These are phyloP conservation scores for Fagus sylvatica DNA, from an alignment of 306 rosid species.

Conservation along the genomic window DNA sequence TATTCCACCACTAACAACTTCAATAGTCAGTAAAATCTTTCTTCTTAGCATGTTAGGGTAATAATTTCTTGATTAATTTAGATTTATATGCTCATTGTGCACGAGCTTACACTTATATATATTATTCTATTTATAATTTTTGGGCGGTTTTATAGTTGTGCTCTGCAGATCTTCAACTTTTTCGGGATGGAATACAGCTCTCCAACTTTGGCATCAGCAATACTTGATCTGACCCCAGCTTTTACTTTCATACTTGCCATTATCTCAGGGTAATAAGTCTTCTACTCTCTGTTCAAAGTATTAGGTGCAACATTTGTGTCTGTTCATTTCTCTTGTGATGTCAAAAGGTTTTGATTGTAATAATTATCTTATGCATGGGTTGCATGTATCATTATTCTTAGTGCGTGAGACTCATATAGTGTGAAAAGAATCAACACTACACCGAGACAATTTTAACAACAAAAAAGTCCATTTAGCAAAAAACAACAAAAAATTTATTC, in stretches of 20 bases:
- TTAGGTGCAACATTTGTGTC: not conserved
- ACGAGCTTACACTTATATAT: not conserved
- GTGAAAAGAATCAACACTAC: no score
- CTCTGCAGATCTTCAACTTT: slow-evolving; percentile 29
- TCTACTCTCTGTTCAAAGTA: not conserved
- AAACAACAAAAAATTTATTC: no score
- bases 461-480: no score
- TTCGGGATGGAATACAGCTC: slow-evolving; percentile 48
- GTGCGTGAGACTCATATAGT: no score
- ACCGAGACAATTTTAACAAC: no score
- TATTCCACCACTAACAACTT: slow-evolving; percentile 23
- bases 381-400: no score
- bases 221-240: slow-evolving; percentile 46
- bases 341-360: no score
- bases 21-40: slow-evolving; percentile 27
- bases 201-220: slow-evolving; percentile 47
- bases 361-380: no score
- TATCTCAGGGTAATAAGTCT: slow-evolving; percentile 36
- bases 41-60: slow-evolving; percentile 35
- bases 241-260: slow-evolving; percentile 44
- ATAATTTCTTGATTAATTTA: not conserved
- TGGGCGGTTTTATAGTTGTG: slow-evolving; percentile 3
- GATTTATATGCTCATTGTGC: not conserved
- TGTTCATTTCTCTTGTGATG: no score
- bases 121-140: not conserved